Evolutionary conservation across 2,329 filamentous ascomycete species (phyloP).

Genomic region (Aspergillus sp.): DNA sequence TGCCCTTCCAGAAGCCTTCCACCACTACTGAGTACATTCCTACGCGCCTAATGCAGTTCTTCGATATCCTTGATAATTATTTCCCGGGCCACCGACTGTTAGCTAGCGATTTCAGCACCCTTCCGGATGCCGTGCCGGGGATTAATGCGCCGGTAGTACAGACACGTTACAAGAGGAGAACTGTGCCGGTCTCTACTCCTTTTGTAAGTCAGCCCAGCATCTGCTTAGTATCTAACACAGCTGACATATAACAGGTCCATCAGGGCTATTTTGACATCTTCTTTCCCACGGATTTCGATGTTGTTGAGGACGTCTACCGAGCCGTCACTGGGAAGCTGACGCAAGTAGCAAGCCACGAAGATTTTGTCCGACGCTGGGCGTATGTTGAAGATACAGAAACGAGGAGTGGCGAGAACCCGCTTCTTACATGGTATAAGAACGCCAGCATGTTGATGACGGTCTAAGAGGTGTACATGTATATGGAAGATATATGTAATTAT

Average conservation of each 20-base stretch:
- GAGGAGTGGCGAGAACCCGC: constrained; percentile 85
- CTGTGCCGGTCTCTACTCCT: constrained; percentile 85
- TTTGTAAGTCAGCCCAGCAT: constrained; percentile 61
- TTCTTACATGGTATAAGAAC: constrained; percentile 93
- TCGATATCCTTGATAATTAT: constrained; percentile 80
- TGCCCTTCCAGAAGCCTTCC: constrained; percentile 74
- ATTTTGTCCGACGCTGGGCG: constrained; percentile 88
- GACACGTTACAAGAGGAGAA: constrained; percentile 82
- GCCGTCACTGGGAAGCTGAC: constrained; percentile 92
- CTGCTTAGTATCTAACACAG: neutral
- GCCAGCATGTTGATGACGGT: constrained; percentile 88
- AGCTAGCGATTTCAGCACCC: constrained; percentile 83
- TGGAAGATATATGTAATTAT: constrained; percentile 1
- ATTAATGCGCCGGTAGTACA: constrained; percentile 95
- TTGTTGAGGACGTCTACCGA: constrained; percentile 88
- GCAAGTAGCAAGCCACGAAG: constrained; percentile 78
- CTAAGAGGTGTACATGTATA: constrained; percentile 36
- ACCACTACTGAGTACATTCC: constrained; percentile 89
- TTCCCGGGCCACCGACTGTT: constrained; percentile 89
- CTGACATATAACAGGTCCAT: constrained; percentile 64
- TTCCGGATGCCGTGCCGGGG: constrained; percentile 80
- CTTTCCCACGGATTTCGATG: constrained; percentile 91
- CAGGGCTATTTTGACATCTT: constrained; percentile 99
- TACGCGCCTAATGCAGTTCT: constrained; percentile 94
- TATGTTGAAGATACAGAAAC: constrained; percentile 88